These are phyloP conservation scores for Nyssa sinensis DNA, from an alignment of 148 eudicot species.

Conservation along the genomic window DNA sequence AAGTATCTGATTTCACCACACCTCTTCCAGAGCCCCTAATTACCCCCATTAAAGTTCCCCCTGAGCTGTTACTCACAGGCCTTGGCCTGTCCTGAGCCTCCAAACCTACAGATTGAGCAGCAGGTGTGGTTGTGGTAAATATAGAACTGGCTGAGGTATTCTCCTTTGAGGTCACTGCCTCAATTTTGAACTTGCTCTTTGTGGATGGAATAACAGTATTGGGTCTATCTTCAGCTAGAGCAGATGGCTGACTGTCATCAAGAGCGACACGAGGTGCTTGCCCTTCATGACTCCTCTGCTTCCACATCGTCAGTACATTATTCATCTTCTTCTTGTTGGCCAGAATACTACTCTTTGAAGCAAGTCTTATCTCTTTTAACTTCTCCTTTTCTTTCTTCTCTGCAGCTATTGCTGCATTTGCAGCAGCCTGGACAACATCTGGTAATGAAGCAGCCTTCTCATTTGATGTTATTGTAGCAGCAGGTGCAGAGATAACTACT, in stretches of 20 bases:
- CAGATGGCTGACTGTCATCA: slow-evolving; percentile 49
- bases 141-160: slow-evolving; percentile 35
- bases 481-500: slow-evolving; percentile 94
- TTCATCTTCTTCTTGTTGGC: slow-evolving; percentile 97
- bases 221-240: slow-evolving; percentile 52
- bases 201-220: slow-evolving; percentile 30
- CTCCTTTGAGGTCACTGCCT: slow-evolving; percentile 39
- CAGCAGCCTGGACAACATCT: slow-evolving; percentile 98
- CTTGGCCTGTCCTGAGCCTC: slow-evolving; percentile 55
- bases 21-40: slow-evolving; percentile 88
- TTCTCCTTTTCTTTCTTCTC: slow-evolving; percentile 95
- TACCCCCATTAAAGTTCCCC: slow-evolving; percentile 74
- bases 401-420: slow-evolving; percentile 91
- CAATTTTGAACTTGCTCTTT: slow-evolving; percentile 47
- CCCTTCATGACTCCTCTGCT: slow-evolving; percentile 96
- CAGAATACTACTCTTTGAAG: slow-evolving; percentile 86
- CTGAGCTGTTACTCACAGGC: slow-evolving; percentile 58
- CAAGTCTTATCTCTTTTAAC: slow-evolving; percentile 84
- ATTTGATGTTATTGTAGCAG: slow-evolving; percentile 67
- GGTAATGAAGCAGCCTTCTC: slow-evolving; percentile 80
- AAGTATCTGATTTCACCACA: slow-evolving; percentile 54
- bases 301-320: slow-evolving; percentile 90
- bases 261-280: slow-evolving; percentile 87
- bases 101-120: slow-evolving; percentile 27
- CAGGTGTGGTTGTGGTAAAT: slow-evolving; percentile 25